Base-by-base conservation (phyloP, 2,329 filamentous ascomycete genomes). In the Westerdykella ornata region DNA sequence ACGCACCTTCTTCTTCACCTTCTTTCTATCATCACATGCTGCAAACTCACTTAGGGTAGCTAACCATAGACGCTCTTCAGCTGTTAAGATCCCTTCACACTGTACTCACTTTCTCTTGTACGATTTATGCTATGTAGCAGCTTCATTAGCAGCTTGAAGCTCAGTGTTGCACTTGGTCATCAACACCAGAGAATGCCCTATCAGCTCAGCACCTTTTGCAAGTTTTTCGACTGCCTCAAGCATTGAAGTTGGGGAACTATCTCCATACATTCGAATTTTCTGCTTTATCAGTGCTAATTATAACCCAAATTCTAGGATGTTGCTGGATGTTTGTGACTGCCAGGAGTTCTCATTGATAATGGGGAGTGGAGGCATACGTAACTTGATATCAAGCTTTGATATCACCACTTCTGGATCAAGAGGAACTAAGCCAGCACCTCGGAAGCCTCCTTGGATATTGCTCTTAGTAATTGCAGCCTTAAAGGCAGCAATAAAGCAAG, bases 221-320 rank as follows among this genome's bases (percentile, higher is more conserved):
- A 34, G 26, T 29, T 33, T 7, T 18, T 39, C 29, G 17, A 39
- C 9, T 15, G 37, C 26, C 18, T 39, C 8, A 14, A 39, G 7
- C 14, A 39, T 33, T 6, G 38, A 22, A 37, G 38, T 17, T 20
- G 38, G 38, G 36, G 38, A 41, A 3, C 26, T 36, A 19, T 17
- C 18, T 17, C 14, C 15, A 36, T 41, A 31, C 38, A 13, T 20
- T 41, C 16, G 38, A 41, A 36, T 41, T 8, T 31, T 30, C 15
- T 26, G 15, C 12, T 13, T n/a, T 3, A 41, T 36, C 14, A 41
- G 16, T 5, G 30, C 29, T 36, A 18, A 37, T 41, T 41, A 14
- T 20, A 31, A 30, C 11, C 17, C 22, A 15, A 29, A 13, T 16
- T 39, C 26, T 12, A 11, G 37, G 19, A 16, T 14, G 20, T 29